These are phyloP conservation scores for Bipolaris bicolor DNA, from an alignment of 2,329 filamentous ascomycete genomes.

Conservation along the genomic window DNA sequence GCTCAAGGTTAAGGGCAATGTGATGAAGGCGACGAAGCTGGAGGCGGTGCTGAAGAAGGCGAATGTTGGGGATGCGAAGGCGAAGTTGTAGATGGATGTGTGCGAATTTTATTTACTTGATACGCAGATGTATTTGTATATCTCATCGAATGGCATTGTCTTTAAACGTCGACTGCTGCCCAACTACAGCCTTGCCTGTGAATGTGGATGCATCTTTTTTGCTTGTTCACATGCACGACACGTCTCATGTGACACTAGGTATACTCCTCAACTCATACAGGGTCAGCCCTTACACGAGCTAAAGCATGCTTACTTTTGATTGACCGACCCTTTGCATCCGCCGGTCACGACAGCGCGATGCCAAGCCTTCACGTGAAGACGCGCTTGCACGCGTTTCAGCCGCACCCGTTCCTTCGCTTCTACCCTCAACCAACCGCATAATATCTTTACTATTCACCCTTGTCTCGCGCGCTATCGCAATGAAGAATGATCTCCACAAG, in stretches of 20 bases:
- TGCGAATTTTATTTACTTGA: neutral
- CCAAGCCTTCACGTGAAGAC: slow-evolving; percentile 3
- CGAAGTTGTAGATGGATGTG: slow-evolving; percentile 44
- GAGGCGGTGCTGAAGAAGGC: slow-evolving; percentile 71
- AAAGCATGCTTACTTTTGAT: neutral
- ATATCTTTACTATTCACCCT: neutral
- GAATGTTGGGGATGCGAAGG: slow-evolving; percentile 27
- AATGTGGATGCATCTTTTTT: neutral
- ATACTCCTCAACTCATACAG: too few relatives aligned
- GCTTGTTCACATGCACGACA: too few relatives aligned
- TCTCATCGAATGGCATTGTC: too few relatives aligned
- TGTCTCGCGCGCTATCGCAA: neutral
- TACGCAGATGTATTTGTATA: too few relatives aligned
- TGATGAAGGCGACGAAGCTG: slow-evolving; percentile 98
- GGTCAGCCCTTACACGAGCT: neutral
- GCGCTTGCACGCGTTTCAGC: neutral
- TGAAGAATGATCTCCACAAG: slow-evolving; percentile 24
- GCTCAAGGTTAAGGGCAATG: slow-evolving; percentile 96
- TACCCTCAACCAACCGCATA: neutral
- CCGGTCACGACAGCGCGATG: neutral
- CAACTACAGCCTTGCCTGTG: neutral
- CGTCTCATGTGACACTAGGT: too few relatives aligned
- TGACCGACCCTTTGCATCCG: neutral
- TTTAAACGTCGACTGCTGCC: neutral
- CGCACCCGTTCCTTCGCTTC: neutral